A percentile compares a stretch with the other conserved stretches of the same genome.
Conservation (phyloP, 768 basidiomycete species). For the Agrocybe pediades region DNA sequence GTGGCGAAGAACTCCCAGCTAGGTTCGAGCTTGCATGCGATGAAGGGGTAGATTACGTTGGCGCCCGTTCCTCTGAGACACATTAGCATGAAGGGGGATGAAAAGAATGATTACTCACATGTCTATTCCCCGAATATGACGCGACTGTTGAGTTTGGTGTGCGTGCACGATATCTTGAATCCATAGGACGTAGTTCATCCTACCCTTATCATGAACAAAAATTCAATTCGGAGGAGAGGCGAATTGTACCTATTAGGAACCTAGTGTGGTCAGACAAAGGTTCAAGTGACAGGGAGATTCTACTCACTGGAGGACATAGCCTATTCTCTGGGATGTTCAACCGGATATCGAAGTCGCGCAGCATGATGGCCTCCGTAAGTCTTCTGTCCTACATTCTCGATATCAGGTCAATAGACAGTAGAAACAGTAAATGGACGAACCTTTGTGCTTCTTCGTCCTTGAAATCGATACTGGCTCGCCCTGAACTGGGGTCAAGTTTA, state of each 20-base stretch:
- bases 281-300: background rate
- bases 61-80: constrained; percentile 82
- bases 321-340: constrained; percentile 68
- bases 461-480: constrained; percentile 65
- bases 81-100: background rate
- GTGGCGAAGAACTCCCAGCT: constrained; percentile 69
- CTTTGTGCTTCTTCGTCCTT: constrained; percentile 69
- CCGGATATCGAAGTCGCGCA: constrained; percentile 69
- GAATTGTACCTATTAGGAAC: constrained; percentile 68
- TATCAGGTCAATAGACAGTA: background rate
- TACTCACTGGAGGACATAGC: constrained; percentile 83
- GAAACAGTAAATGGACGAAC: constrained; percentile 31
- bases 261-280: constrained; percentile 31
- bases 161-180: constrained; percentile 66
- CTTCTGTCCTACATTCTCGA: constrained; percentile 44
- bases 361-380: constrained; percentile 78
- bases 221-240: no score
- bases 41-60: constrained; percentile 85
- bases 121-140: constrained; percentile 57
- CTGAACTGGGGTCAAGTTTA: constrained; percentile 21
- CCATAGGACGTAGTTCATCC: constrained; percentile 89
- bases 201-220: constrained; percentile 23
- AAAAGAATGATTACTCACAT: constrained; percentile 50
- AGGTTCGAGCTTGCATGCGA: constrained; percentile 57
- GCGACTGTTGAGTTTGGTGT: constrained; percentile 15